phyloP scores from a whole-genome alignment of 768 basidiomycete species.

The Phylloporus sp. region DNA sequence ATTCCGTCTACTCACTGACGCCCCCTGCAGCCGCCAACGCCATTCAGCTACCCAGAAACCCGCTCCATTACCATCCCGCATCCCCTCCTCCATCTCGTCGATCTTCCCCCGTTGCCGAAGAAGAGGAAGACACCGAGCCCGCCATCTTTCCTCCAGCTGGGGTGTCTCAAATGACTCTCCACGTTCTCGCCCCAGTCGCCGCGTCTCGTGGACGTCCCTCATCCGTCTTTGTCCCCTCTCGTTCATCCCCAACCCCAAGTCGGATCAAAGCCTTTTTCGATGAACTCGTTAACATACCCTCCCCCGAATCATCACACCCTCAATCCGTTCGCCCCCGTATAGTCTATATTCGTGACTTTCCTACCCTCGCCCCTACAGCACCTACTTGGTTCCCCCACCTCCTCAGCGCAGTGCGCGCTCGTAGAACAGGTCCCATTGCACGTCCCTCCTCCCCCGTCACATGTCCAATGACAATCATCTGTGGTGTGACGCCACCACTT shows the following conservation, averaged over 20 bases:
- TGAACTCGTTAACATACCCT: slow-evolving; percentile 62
- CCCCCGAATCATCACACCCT: slow-evolving; percentile 27
- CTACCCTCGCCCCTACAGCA: slow-evolving; percentile 66
- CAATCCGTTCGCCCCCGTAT: slow-evolving; percentile 52
- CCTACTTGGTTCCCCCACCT: slow-evolving; percentile 79
- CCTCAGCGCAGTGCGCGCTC: slow-evolving; percentile 68
- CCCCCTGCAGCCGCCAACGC: slow-evolving; percentile 56
- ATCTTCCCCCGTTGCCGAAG: slow-evolving; percentile 28
- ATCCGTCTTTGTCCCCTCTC: slow-evolving; percentile 32
- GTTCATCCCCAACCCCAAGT: slow-evolving; percentile 45
- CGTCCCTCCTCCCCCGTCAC: slow-evolving; percentile 54
- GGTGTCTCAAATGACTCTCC: slow-evolving; percentile 43
- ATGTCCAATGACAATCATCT: slow-evolving; percentile 77
- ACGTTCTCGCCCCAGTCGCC: slow-evolving; percentile 36
- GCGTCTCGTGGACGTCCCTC: slow-evolving; percentile 33
- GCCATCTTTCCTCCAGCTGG: slow-evolving; percentile 36
- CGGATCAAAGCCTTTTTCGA: slow-evolving; percentile 72
- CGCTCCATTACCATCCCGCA: slow-evolving; percentile 57
- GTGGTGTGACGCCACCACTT: slow-evolving; percentile 82
- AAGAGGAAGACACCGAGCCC: slow-evolving; percentile 47
- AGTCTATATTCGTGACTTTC: slow-evolving; percentile 80
- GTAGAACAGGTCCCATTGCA: slow-evolving; percentile 61
- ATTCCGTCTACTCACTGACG: slow-evolving; percentile 6
- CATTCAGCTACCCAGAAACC: slow-evolving; percentile 66
- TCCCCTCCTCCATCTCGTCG: slow-evolving; percentile 24